Conservation (phyloP, 2,329 filamentous ascomycete genomes). For the Colletotrichum zoysiae region DNA sequence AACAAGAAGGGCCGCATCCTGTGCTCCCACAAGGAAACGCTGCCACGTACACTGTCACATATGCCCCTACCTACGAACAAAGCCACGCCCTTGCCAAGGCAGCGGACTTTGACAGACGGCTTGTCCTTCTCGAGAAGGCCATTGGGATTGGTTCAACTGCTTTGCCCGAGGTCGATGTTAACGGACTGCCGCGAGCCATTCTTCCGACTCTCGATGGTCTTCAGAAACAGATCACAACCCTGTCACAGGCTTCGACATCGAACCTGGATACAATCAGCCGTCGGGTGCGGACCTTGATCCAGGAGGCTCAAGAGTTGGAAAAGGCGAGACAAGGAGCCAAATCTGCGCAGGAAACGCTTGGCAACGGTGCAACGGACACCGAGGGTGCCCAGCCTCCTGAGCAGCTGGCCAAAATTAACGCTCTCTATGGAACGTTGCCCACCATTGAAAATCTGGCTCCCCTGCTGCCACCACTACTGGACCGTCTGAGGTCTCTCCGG, state of each 20-base stretch:
- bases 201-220: slow-evolving; percentile 85
- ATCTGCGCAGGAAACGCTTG: slow-evolving; percentile 70
- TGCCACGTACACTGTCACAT: slow-evolving; percentile 72
- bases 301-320: slow-evolving; percentile 79
- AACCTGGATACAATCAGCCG: slow-evolving; percentile 80
- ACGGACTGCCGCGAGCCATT: slow-evolving; percentile 74
- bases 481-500: slow-evolving; percentile 85
- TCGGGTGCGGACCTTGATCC: slow-evolving; percentile 75
- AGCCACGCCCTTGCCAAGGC: slow-evolving; percentile 82
- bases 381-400: slow-evolving; percentile 69
- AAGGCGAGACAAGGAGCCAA: slow-evolving; percentile 74
- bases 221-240: slow-evolving; percentile 81
- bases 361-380: slow-evolving; percentile 57
- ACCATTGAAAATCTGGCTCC: slow-evolving; percentile 90
- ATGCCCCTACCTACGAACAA: slow-evolving; percentile 73
- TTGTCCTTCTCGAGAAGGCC: slow-evolving; percentile 82
- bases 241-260: slow-evolving; percentile 79
- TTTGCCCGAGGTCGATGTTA: slow-evolving; percentile 71
- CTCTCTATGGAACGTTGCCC: slow-evolving; percentile 87
- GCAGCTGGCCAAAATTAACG: slow-evolving; percentile 88
- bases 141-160: slow-evolving; percentile 82
- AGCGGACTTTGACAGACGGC: slow-evolving; percentile 87
- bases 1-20: slow-evolving; percentile 44
- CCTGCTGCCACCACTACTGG: slow-evolving; percentile 85
- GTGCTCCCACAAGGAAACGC: slow-evolving; percentile 35